Base-by-base conservation (phyloP, 805 yeast genomes). In the Tetrapisispora taiwanensis region DNA sequence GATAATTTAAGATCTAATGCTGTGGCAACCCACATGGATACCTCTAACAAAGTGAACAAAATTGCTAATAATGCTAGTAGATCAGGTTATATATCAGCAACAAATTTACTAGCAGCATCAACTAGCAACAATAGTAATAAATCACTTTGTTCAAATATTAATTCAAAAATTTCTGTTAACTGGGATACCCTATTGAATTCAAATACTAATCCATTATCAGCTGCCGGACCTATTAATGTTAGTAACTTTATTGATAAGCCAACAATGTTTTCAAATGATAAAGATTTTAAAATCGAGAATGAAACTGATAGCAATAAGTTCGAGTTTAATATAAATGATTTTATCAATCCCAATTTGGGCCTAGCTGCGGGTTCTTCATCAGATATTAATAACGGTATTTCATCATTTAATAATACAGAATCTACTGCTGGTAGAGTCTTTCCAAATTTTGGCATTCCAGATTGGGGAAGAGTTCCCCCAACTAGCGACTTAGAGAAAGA, bases 211-310 rank as follows among this genome's bases (percentile, higher is more conserved):
- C 7, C 28, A 8, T 17, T n/a, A 4, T 13, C 27, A 9, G 12
- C 44, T 22, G 27, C 15, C 12, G 22, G 26, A 8, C n/a, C 19
- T 7, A 6, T 20, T 35, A 56, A 54, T 37, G 60, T 60, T 3
- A 60, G 65, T 47, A 56, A 55, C 12, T 41, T 60, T 15, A 60
- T 60, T 37, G 65, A 60, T 44, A 59, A 52, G 35, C 60, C 63
- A 14, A 48, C 46, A 22, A 47, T 58, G 20, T 55, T 56, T 33
- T 45, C 52, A 34, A 45, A 50, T 30, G 20, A 30, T 8, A 30
- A 39, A 7, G 30, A 19, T 30, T 3, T 14, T 7, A n/a, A 17
- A 9, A 20, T 30, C 7, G 5, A 19, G 12, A 37, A 18, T 28
- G 32, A 30, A 14, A 14, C 13, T 7, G 41, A 19, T 8, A n/a